A percentile compares a stretch with the other conserved stretches of the same genome.
phyloP scores from a whole-genome alignment of 2,329 filamentous ascomycete species.

The Elsinoe perseae region DNA sequence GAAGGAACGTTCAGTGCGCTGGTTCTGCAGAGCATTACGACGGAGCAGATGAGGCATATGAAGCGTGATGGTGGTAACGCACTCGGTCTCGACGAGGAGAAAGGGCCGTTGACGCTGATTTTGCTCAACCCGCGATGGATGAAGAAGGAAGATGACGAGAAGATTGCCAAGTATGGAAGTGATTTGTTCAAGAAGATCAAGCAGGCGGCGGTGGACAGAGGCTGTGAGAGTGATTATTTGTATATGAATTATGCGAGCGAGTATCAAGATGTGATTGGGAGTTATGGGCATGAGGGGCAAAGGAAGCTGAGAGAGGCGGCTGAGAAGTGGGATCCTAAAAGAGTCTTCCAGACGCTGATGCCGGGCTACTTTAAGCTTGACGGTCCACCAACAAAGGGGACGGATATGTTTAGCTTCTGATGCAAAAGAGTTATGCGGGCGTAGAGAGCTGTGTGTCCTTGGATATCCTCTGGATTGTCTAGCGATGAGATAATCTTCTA shows the following conservation, averaged over 20 bases:
- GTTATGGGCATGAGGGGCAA: conserved; percentile 36
- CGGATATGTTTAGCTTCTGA: conserved; percentile 3
- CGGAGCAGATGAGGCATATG: conserved; percentile 22
- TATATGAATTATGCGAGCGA: conserved; percentile 44
- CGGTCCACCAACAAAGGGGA: conserved; percentile 2
- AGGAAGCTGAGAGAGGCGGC: conserved; percentile 30
- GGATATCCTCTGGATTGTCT: too few relatives aligned
- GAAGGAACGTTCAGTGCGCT: conserved; percentile 10
- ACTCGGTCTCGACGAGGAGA: conserved; percentile 26
- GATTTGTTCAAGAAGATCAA: conserved; percentile 24
- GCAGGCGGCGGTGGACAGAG: neutral
- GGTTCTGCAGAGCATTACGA: neutral
- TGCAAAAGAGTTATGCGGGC: neutral
- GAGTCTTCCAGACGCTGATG: conserved; percentile 35
- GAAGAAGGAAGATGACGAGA: conserved; percentile 28
- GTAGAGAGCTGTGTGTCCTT: neutral
- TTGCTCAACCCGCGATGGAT: conserved; percentile 23
- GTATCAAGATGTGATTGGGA: conserved; percentile 36
- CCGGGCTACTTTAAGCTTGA: conserved; percentile 40
- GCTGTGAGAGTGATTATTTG: conserved; percentile 25
- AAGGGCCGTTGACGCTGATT: neutral
- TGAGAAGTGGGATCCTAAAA: conserved; percentile 34
- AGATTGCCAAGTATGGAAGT: conserved; percentile 24
- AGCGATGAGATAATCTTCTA: neutral
- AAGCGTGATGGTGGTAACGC: conserved; percentile 31